Evolutionary conservation across 139 green algal genomes (phyloP).

Genomic region (Auxenochlorella protothecoides): DNA sequence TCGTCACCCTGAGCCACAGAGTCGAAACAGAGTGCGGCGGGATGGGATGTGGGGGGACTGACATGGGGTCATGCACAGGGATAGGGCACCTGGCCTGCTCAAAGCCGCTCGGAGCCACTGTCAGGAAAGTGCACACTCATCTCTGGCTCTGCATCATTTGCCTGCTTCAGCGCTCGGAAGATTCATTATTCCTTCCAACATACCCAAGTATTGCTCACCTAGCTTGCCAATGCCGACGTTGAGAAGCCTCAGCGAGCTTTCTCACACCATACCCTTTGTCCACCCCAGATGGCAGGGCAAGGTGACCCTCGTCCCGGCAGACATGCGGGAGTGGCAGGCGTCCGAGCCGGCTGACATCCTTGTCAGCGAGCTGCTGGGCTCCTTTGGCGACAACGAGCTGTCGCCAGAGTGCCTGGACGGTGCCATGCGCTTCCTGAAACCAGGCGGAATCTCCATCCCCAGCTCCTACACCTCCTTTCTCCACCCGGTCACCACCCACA

Average conservation of each 20-base stretch:
- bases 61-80: too few species aligned
- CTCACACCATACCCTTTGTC: too few species aligned
- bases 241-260: too few species aligned
- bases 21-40: slow-evolving; percentile 29
- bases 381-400: slow-evolving; percentile 98
- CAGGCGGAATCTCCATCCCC: slow-evolving; percentile 71
- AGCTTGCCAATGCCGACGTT: too few species aligned
- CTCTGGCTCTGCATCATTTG: too few species aligned
- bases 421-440: slow-evolving; percentile 76
- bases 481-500: slow-evolving; percentile 68
- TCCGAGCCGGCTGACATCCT: slow-evolving; percentile 81
- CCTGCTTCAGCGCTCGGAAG: too few species aligned
- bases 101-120: too few species aligned
- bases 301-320: slow-evolving; percentile 61
- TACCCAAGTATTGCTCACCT: too few species aligned
- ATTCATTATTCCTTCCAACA: neutral
- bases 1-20: slow-evolving; percentile 81
- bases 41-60: too few species aligned
- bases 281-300: slow-evolving; percentile 15
- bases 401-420: slow-evolving; percentile 90
- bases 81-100: too few species aligned
- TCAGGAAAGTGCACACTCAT: too few species aligned
- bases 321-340: slow-evolving; percentile 79
- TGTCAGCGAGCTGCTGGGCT: slow-evolving; percentile 85
- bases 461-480: slow-evolving; percentile 63